Base-by-base conservation (phyloP, 139 green algal genomes). In the Micromonas commoda region DNA sequence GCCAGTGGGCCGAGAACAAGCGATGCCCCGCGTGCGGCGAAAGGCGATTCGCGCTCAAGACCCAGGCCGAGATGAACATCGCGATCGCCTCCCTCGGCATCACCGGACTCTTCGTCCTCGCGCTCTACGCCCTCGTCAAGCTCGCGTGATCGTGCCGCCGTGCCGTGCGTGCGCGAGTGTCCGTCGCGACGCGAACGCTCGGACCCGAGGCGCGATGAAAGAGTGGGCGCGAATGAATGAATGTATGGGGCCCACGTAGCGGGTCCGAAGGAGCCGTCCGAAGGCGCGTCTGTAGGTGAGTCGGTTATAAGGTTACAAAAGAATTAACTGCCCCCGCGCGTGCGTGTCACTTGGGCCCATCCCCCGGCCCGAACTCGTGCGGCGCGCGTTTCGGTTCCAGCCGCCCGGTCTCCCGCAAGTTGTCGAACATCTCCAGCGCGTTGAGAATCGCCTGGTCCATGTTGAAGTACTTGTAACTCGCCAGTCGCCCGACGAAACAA, bases 401-500 rank as follows among this genome's bases (percentile, higher is more conserved):
- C 73, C 57, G 71, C 20, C 57, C 73, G 31, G 26, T 79, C 73
- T 71, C 60, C 73, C 54, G 39, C 23, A 79, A 31, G 53, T 79
- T 64, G 23, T 81, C 76, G 66, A 76, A 81, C 21, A 81, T 69
- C 60, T 81, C 76, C 24, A 81, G 69, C 2, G 76, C 76, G 51
- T 81, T 81, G n/a, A 81, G 32, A 35, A 81, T 76, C 3, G 76
- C 76, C 19, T 81, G 76, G 51, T 81, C 76, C 76, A 81, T 81
- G 65, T 81, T 81, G 76, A 81, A 81, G 66, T 81, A 81, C 76
- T 81, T 81, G 52, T 81, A 81, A 28, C 33, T 73, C 29, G 76
- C 76, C 19, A 81, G 51, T 13, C 76, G 64, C 20, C 76, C 76
- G 1, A 81, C 66, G 65, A 81, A 81, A 28, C 16, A 23, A 20